Evolutionary conservation across 176 grass and related monocot genomes (phyloP), one percentile per base, ranked within the genome.

Genomic region (Guadua angustifolia): DNA sequence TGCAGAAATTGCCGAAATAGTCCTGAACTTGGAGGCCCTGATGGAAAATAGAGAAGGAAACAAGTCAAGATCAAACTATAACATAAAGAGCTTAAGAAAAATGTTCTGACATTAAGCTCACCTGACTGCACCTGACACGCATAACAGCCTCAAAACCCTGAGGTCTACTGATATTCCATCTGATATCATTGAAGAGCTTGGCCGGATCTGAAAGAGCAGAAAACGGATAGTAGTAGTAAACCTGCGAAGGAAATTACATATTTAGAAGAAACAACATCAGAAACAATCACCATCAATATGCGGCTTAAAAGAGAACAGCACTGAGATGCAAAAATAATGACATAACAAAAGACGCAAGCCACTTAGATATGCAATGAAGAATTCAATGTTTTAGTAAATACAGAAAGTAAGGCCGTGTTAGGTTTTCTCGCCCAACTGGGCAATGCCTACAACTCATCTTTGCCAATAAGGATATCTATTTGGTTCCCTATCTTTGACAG

Each of bases 141-240:
- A 94, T 94, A 83, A 97, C 94, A 77, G 94, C 89, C 80, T 97
- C 89, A 69, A 90, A 97, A 80, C 94, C 94, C 88, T 94, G 92
- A 66, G 94, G 92, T 69, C 94, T 97, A 84, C 85, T 94, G 64
- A 97, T 80, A 84, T 97, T 97, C 94, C 94, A 97, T 97, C 94
- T 86, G 59, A 97, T 89, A 88, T 97, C 94, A 3, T 97, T 94
- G 82, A 94, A 97, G 39, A 97, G 89, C 60, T 94, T 97, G 15
- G 92, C 88, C 51, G 88, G 89, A 92, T 97, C 94, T 75, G 94
- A 92, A 83, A 86, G 76, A 84, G 94, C 92, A 62, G 92, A 94
- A 92, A 94, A 97, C 14, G 94, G 94, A 81, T 90, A 97, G 66
- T 97, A 97, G 80, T 92, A 94, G 89, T 97, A 94, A 40, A 97